phyloP scores from a whole-genome alignment of 2,329 filamentous ascomycete genomes.

The Teratosphaeria pseudoeucalypti region DNA sequence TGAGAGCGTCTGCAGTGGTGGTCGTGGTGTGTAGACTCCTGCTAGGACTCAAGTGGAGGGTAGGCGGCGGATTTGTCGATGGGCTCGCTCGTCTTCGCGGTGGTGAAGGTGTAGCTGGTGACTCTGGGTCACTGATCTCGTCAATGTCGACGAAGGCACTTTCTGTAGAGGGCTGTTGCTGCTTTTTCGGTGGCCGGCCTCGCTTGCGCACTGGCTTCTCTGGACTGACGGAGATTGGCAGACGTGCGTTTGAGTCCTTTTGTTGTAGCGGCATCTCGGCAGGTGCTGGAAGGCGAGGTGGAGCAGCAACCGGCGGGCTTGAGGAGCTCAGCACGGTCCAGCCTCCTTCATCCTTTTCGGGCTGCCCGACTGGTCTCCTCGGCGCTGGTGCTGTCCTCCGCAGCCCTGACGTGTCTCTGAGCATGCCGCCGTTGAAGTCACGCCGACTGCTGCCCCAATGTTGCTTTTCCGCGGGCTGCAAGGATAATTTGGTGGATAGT shows the following conservation, averaged over 20 bases:
- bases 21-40: not conserved
- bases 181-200: not conserved
- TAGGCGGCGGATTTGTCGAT: slow-evolving; percentile 9
- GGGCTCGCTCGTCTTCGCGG: slow-evolving; percentile 19
- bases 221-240: not conserved
- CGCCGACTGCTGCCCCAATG: slow-evolving; percentile 65
- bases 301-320: not conserved
- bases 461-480: slow-evolving; percentile 26
- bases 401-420: slow-evolving; percentile 4
- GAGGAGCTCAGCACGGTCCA: not conserved
- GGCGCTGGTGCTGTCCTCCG: not conserved
- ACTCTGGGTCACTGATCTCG: slow-evolving; percentile 25
- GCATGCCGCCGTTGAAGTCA: slow-evolving; percentile 45
- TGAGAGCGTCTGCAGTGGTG: not conserved
- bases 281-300: not conserved
- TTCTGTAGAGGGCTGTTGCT: not conserved
- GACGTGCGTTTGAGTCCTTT: not conserved
- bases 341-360: not conserved
- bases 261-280: not conserved
- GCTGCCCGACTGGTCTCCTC: too few species aligned
- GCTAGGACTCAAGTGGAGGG: not conserved
- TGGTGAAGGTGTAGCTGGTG: slow-evolving; percentile 21
- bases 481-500: slow-evolving; percentile 14
- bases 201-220: not conserved
- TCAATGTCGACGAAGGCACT: slow-evolving; percentile 18